phyloP scores from a whole-genome alignment of 1,139 yeast genomes.

The Sugiyamaella xylanicola region DNA sequence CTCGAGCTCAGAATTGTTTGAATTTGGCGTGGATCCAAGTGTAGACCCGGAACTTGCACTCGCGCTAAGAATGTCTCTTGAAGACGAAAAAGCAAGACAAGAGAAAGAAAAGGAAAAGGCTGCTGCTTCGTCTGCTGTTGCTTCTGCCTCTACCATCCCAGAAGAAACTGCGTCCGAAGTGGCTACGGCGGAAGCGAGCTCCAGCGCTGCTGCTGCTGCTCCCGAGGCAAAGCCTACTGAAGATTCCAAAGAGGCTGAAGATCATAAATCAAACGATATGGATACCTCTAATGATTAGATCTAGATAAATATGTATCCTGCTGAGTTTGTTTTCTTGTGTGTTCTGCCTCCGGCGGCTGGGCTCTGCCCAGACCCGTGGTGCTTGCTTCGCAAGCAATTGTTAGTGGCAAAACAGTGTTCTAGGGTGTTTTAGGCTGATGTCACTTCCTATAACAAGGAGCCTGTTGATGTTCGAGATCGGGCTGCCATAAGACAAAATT shows the following conservation, averaged over 20 bases:
- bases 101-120: slow-evolving; percentile 50
- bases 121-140: slow-evolving; percentile 20
- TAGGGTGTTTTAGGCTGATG: no score
- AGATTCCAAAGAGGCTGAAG: background rate
- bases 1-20: slow-evolving; percentile 53
- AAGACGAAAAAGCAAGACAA: slow-evolving; percentile 79
- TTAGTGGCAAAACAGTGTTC: no score
- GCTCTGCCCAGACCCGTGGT: no score
- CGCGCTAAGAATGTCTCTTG: slow-evolving; percentile 83
- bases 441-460: no score
- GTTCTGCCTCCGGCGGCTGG: no score
- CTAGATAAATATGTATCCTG: background rate
- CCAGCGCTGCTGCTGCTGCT: slow-evolving; percentile 6
- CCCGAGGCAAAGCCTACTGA: slow-evolving; percentile 18
- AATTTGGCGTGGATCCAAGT: slow-evolving; percentile 77
- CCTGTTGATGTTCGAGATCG: no score
- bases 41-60: slow-evolving; percentile 97
- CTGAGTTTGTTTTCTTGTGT: no score
- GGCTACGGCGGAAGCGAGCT: slow-evolving; percentile 6
- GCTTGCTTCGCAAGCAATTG: no score
- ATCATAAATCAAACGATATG: slow-evolving; percentile 10
- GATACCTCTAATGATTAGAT: slow-evolving; percentile 18
- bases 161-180: slow-evolving; percentile 19
- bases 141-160: slow-evolving; percentile 18
- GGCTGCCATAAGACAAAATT: no score